A percentile compares a stretch with the other conserved stretches of the same genome.
Conservation (phyloP, 176 grass and related monocot genomes). For the Sorghum bicolor region Sorghum_bicolor_NCBIv3 NC_012871.2:846001-846500, state of each 20-base stretch:
- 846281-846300: background rate
- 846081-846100: slow-evolving; percentile 73
- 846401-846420: background rate
- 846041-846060: slow-evolving; percentile 51
- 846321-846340: background rate
- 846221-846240: background rate
- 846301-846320: background rate
- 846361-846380: background rate
- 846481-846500: too few relatives aligned
- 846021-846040: slow-evolving; percentile 74
- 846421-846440: background rate
- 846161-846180: slow-evolving; percentile 58
- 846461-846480: too few relatives aligned
- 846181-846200: slow-evolving; percentile 96
- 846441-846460: too few relatives aligned
- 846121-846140: slow-evolving; percentile 77
- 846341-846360: background rate
- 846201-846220: slow-evolving; percentile 13
- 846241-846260: background rate
- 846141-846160: slow-evolving; percentile 58
- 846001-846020: slow-evolving; percentile 57
- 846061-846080: slow-evolving; percentile 91
- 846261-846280: background rate
- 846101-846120: slow-evolving; percentile 76
- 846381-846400: background rate